Base-by-base conservation (phyloP, 2,329 filamentous ascomycete species). In the Penicillium brevicompactum region DNA sequence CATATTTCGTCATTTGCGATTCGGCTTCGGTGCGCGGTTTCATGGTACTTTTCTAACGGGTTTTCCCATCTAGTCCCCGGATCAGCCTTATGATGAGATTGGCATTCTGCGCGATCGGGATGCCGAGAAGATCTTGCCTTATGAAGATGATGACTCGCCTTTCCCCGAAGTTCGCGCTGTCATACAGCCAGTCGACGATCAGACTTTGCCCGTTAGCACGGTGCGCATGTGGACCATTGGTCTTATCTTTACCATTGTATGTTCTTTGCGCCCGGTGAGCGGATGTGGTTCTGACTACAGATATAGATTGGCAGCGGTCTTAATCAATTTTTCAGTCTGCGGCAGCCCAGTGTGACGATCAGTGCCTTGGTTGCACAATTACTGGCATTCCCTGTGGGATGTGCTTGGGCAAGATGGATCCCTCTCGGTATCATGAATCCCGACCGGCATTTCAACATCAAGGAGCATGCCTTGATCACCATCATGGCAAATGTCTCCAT, bases 401-500 rank as follows among this genome's bases (percentile, higher is more conserved):
- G 70, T 47, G 68, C 68, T 21, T 74, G 72, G 72, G 71, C 71
- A 9, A 65, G 59, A 55, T 70, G 67, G 74, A 71, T 68, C 65
- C 73, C 56, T 64, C 64, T 78, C 60, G 76, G 65, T 9, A 68
- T 70, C 49, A 55, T 78, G 4, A 80, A 80, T 48, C 77, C 77
- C 6, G 72, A 74, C 48, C 69, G 76, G 1, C 70, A 73, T 45
- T 71, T 66, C 64, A 77, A 68, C 38, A 70, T 70, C 46, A 70
- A 74, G 60, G 75, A 78, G 57, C 76, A 78, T 67, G 74, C 73
- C 5, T 56, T 78, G 42, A 72, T 78, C 55, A 76, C 75, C 0
- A 78, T 78, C 55, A 77, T 78, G 72, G 74, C 75, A 8, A 80
- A 80, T 56, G 72, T 78, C 37, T 80, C 76, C 13, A 78, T 79